Evolutionary conservation across 2,329 filamentous ascomycete genomes (phyloP).

Genomic region (Periconia macrospinosa): DNA sequence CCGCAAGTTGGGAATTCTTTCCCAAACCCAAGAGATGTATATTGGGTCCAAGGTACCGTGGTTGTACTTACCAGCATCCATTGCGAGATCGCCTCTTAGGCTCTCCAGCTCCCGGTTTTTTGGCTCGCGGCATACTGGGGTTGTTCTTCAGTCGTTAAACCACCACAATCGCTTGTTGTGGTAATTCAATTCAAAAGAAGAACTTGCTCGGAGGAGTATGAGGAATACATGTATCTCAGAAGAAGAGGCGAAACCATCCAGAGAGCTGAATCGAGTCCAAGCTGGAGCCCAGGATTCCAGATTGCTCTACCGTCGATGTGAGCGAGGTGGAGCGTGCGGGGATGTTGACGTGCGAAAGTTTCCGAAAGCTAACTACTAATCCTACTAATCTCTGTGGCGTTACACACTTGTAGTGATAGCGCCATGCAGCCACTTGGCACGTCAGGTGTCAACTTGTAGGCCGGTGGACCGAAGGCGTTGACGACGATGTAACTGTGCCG

Average conservation of each 20-base stretch:
- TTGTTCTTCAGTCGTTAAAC: background rate
- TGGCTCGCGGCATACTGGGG: slow-evolving; percentile 63
- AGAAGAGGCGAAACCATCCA: background rate
- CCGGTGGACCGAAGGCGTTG: background rate
- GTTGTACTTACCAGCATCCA: slow-evolving; percentile 62
- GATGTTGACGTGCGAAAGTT: slow-evolving; percentile 10
- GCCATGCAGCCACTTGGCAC: background rate
- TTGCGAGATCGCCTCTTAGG: slow-evolving; percentile 69
- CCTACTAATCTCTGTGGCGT: slow-evolving; percentile 6
- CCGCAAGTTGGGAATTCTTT: background rate
- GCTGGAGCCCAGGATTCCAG: background rate
- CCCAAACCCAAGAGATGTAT: background rate
- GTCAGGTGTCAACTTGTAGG: background rate
- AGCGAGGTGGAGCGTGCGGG: slow-evolving; percentile 8
- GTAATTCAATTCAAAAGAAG: too few species aligned
- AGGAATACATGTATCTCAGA: too few species aligned
- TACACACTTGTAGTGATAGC: slow-evolving; percentile 6
- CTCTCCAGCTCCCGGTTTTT: slow-evolving; percentile 64
- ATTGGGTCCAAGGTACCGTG: background rate
- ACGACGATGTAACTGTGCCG: background rate
- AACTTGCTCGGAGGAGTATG: too few species aligned
- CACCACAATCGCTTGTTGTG: too few species aligned
- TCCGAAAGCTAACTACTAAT: background rate
- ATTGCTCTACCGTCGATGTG: background rate
- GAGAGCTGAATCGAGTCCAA: background rate